These are phyloP conservation scores for Gloeopeniophorella convolvens DNA, from an alignment of 768 basidiomycete genomes.

Conservation along the genomic window DNA sequence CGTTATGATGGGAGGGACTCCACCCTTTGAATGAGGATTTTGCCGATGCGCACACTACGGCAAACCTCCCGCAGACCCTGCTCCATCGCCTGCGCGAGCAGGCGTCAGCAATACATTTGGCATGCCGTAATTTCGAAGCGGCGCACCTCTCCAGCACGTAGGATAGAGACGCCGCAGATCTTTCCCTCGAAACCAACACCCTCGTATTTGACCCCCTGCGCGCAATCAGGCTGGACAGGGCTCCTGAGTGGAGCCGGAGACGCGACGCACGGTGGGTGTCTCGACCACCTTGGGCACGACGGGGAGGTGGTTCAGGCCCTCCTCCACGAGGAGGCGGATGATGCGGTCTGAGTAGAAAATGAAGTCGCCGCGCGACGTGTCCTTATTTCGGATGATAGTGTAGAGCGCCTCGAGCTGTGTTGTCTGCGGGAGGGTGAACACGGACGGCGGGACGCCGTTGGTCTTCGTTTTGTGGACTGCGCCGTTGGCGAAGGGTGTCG, in stretches of 20 bases:
- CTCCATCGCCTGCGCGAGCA: conserved; percentile 77
- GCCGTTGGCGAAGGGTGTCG: neutral
- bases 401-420: conserved; percentile 92
- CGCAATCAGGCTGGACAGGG: neutral
- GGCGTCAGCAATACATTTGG: neutral
- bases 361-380: conserved; percentile 88
- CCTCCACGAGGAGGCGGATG: conserved; percentile 74
- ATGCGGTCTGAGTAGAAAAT: conserved; percentile 94
- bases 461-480: neutral
- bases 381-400: conserved; percentile 88
- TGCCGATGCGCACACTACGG: conserved; percentile 89
- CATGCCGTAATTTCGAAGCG: neutral
- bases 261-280: conserved; percentile 63
- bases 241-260: neutral
- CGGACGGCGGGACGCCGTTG: conserved; percentile 57
- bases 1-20: neutral
- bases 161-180: conserved; percentile 93
- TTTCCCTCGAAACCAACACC: conserved; percentile 95
- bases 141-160: conserved; percentile 84
- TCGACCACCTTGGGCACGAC: conserved; percentile 70
- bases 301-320: conserved; percentile 83
- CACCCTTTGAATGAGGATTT: conserved; percentile 92
- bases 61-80: conserved; percentile 94
- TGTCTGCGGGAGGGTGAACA: conserved; percentile 85
- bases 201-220: conserved; percentile 70